phyloP scores from a whole-genome alignment of 2,329 filamentous ascomycete genomes.

The Penicillium aurantiogriseum region DNA sequence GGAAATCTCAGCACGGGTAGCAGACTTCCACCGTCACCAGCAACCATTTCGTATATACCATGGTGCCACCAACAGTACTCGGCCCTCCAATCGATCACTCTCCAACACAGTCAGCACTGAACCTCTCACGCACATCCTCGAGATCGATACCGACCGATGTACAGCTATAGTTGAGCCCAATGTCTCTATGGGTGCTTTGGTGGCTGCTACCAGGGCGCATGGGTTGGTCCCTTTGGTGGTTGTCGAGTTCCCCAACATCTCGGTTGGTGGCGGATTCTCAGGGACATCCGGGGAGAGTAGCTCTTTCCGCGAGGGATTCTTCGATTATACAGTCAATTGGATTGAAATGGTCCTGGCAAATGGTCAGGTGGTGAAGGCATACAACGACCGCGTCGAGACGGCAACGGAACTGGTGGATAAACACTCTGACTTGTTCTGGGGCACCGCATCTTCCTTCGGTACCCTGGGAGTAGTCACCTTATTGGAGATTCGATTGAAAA shows the following conservation, averaged over 20 bases:
- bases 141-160: conserved; percentile 52
- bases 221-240: conserved; percentile 64
- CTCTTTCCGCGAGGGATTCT: conserved; percentile 65
- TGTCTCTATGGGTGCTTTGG: conserved; percentile 65
- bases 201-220: conserved; percentile 55
- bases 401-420: conserved; percentile 29
- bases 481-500: conserved; percentile 58
- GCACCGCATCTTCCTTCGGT: conserved; percentile 59
- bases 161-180: conserved; percentile 69
- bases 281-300: conserved; percentile 67
- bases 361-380: conserved; percentile 54
- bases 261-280: conserved; percentile 64
- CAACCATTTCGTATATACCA: conserved; percentile 72
- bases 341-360: conserved; percentile 64
- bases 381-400: conserved; percentile 19
- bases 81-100: conserved; percentile 48
- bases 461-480: conserved; percentile 62
- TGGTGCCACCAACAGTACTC: conserved; percentile 74
- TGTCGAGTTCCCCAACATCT: conserved; percentile 71
- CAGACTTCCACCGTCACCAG: conserved; percentile 48
- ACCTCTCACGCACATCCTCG: conserved; percentile 60
- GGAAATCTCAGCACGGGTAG: conserved; percentile 16
- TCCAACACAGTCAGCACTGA: conserved; percentile 66
- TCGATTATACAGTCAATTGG: conserved; percentile 61
- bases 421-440: conserved; percentile 57